Base-by-base conservation (phyloP, 352 stramenopile genomes). In the Phytophthora crassamura region DNA sequence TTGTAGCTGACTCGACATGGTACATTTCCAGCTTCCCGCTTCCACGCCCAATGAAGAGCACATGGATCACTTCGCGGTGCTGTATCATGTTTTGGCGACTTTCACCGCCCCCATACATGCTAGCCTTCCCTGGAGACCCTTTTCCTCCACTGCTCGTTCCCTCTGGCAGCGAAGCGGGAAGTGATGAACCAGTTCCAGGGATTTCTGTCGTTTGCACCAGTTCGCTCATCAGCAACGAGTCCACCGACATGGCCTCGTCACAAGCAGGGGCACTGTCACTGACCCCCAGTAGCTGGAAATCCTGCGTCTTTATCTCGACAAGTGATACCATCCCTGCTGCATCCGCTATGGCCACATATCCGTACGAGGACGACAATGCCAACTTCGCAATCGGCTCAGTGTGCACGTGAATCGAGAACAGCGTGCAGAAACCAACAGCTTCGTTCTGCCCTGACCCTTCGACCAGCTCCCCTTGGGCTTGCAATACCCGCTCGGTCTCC, bases 21-120 rank as follows among this genome's bases (percentile, higher is more conserved):
- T 84, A 94, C 75, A 92, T 85, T 56, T 94, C 82, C 22, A 92
- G 34, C 53, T 87, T 86, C 0, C 84, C 80, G 12, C 78, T 87
- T 5, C 82, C 81, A 36, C 86, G 80, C 10, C 86, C 86, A 18
- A 92, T 76, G 62, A 91, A 91, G 4, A 94, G 67, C 2, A 90
- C 70, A 20, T 74, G 79, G 10, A 90, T 72, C 34, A 84, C 74
- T 64, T 89, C 79, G 35, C 67, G 76, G 47, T 88, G 73, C 36
- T 82, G 69, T 9, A 70, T 73, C 20, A 74, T 30, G 22, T 56
- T 67, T 15, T 61, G 32, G 16, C 48, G 48, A 25, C 74, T 66
- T 0, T 1, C 16, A 14, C 70, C 48, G 15, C 25, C 53, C 14
- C 18, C 28, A 43, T 30, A 18, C 22, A 25, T 38, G 15, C 34